Conservation (phyloP, 2,329 filamentous ascomycete species). For the Blastomyces silverae region DNA sequence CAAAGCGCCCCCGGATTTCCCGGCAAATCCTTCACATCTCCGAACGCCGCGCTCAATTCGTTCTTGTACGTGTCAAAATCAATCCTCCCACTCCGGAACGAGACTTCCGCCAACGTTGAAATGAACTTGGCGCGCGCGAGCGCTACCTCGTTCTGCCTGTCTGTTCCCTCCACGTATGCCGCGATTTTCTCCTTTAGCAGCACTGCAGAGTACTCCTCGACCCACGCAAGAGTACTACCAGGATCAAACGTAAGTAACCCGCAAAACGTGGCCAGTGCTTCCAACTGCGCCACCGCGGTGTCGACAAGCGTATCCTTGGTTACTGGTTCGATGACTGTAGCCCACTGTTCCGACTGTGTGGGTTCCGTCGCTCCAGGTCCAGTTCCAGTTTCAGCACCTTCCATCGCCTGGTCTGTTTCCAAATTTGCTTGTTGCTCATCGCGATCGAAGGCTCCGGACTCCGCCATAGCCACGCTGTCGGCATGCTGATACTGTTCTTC, state of each 20-base stretch:
- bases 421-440: slow-evolving; percentile 20
- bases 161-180: slow-evolving; percentile 44
- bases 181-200: slow-evolving; percentile 51
- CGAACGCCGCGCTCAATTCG: slow-evolving; percentile 39
- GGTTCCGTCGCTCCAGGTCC: slow-evolving; percentile 26
- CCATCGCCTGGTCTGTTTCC: slow-evolving; percentile 16
- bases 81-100: slow-evolving; percentile 48
- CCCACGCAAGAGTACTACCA: slow-evolving; percentile 47
- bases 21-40: slow-evolving; percentile 36
- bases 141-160: slow-evolving; percentile 46
- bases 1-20: slow-evolving; percentile 46
- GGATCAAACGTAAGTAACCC: slow-evolving; percentile 43
- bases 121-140: slow-evolving; percentile 53
- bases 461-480: slow-evolving; percentile 36
- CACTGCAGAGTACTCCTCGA: slow-evolving; percentile 50
- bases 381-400: slow-evolving; percentile 17
- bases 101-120: slow-evolving; percentile 50
- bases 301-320: slow-evolving; percentile 60
- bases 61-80: slow-evolving; percentile 49
- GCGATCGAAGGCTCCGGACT: slow-evolving; percentile 24
- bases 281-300: slow-evolving; percentile 59
- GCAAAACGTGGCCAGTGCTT: slow-evolving; percentile 48
- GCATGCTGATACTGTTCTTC: slow-evolving; percentile 38
- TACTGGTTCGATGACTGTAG: slow-evolving; percentile 59
- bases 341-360: slow-evolving; percentile 53